Conservation (phyloP, 1,284 basidiomycete genomes). For the Somion occarium region DNA sequence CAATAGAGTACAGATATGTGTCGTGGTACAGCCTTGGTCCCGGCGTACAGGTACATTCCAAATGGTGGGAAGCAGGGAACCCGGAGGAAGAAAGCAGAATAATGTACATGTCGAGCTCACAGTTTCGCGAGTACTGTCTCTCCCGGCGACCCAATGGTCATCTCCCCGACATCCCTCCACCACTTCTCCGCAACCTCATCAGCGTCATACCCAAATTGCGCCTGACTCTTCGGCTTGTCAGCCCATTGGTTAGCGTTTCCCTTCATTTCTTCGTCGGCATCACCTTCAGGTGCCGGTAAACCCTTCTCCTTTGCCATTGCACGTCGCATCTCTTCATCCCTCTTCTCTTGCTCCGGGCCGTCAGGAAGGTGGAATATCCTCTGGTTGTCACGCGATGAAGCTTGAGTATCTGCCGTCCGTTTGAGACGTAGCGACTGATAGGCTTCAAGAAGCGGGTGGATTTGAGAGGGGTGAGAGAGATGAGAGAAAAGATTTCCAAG, state of each 20-base stretch:
- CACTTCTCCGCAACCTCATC: constrained; percentile 44
- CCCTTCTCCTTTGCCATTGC: constrained; percentile 37
- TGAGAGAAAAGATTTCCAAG: constrained; percentile 55
- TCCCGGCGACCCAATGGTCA: constrained; percentile 4
- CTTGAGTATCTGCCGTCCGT: constrained; percentile 45
- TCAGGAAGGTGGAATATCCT: constrained; percentile 50
- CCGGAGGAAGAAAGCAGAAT: neutral
- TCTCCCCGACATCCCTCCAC: constrained; percentile 35
- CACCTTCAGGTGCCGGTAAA: constrained; percentile 16
- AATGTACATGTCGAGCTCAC: constrained; percentile 1
- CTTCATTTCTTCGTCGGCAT: constrained; percentile 16
- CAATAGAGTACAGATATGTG: no score
- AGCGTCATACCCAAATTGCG: constrained; percentile 47
- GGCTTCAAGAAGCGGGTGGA: constrained; percentile 42
- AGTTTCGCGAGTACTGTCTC: constrained; percentile 3
- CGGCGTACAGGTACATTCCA: neutral
- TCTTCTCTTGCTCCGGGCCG: constrained; percentile 44
- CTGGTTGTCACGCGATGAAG: constrained; percentile 44
- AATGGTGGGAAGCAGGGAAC: neutral
- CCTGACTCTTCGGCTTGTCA: constrained; percentile 38
- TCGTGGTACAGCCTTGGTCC: no score
- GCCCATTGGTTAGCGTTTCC: constrained; percentile 49
- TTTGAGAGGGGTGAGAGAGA: constrained; percentile 36
- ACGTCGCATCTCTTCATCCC: constrained; percentile 45
- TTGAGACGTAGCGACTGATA: constrained; percentile 46